These are phyloP conservation scores for Microdochium bolleyi DNA, from an alignment of 2,329 filamentous ascomycete species.

Conservation along the genomic window DNA sequence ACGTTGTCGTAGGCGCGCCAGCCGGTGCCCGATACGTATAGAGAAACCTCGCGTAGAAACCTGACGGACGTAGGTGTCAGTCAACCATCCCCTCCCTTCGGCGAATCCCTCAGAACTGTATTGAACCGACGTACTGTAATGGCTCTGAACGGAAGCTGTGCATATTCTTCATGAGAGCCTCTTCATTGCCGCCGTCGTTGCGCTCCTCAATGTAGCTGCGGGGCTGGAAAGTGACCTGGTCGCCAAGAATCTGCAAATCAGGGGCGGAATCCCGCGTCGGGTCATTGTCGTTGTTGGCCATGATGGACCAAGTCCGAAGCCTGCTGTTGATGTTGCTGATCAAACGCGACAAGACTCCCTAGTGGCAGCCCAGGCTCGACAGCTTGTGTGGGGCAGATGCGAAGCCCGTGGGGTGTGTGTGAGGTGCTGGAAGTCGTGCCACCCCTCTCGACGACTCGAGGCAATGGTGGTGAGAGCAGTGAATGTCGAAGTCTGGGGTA, in stretches of 20 bases:
- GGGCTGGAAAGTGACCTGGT: slow-evolving; percentile 67
- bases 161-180: slow-evolving; percentile 72
- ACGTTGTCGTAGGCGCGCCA: slow-evolving; percentile 92
- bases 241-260: slow-evolving; percentile 70
- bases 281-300: slow-evolving; percentile 21
- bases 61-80: slow-evolving; percentile 32
- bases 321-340: neutral
- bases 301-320: slow-evolving; percentile 1
- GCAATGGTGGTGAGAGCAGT: neutral
- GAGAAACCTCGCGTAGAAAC: slow-evolving; percentile 86
- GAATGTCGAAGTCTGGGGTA: neutral
- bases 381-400: no score
- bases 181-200: slow-evolving; percentile 47
- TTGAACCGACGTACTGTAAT: slow-evolving; percentile 39
- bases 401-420: no score
- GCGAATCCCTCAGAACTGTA: no score
- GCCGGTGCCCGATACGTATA: slow-evolving; percentile 86
- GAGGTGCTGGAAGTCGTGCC: no score
- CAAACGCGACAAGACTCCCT: no score
- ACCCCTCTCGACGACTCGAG: no score
- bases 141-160: slow-evolving; percentile 73
- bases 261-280: slow-evolving; percentile 49
- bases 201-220: slow-evolving; percentile 53
- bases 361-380: no score
- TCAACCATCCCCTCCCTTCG: no score